A percentile compares a stretch with the other conserved stretches of the same genome.
Conservation (phyloP, 768 basidiomycete species). For the Suillus hirtellus region DNA sequence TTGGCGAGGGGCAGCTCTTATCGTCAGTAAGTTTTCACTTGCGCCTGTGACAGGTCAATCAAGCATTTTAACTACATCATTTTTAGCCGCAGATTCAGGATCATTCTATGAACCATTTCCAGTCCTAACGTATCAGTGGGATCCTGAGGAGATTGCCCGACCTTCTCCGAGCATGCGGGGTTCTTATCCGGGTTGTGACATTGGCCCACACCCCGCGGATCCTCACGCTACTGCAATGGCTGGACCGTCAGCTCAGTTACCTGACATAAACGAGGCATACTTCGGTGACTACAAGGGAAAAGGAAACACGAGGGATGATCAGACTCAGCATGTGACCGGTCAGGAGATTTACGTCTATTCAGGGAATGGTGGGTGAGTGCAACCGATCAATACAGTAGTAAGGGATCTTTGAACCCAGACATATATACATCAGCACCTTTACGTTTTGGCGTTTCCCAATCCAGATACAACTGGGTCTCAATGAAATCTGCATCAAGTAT, state of each 20-base stretch:
- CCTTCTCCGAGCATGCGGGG: conserved; percentile 28
- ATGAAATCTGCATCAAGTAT: conserved; percentile 80
- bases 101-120: conserved; percentile 79
- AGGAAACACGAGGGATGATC: conserved; percentile 25
- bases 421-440: conserved; percentile 55
- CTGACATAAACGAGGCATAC: conserved; percentile 11
- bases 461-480: conserved; percentile 67
- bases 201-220: conserved; percentile 75
- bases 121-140: conserved; percentile 69
- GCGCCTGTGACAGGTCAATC: neutral
- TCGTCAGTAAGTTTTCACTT: conserved; percentile 68
- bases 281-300: conserved; percentile 23
- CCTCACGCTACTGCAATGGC: conserved; percentile 53
- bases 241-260: conserved; percentile 16
- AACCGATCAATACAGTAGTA: neutral
- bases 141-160: conserved; percentile 46
- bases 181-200: conserved; percentile 40
- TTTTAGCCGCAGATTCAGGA: conserved; percentile 71
- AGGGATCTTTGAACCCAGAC: conserved; percentile 4
- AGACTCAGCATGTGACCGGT: conserved; percentile 49
- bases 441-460: conserved; percentile 96
- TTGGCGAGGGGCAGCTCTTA: conserved; percentile 87
- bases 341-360: conserved; percentile 74
- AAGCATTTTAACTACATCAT: neutral
- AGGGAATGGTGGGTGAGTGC: conserved; percentile 53